Base-by-base conservation (phyloP, 305 asterid genomes). In the Fraxinus sp. region DNA sequence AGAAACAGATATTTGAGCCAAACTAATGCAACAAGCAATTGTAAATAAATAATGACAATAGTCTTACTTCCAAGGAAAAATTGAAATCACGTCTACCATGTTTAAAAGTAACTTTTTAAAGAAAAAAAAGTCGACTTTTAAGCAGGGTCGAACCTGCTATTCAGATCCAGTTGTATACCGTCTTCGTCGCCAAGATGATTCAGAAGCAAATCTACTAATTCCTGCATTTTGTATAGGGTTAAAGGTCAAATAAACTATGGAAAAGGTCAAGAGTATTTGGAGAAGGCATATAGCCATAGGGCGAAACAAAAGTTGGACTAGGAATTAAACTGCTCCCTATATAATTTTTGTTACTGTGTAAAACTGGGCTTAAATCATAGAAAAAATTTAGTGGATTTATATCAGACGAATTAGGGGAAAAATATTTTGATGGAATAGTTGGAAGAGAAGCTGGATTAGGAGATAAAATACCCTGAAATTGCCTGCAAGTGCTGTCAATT, bases 401-500 rank as follows among this genome's bases (percentile, higher is more conserved):
- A 83, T 89, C 92, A 28, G 96, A 84, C 1, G 93, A 85, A 4
- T 28, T 28, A 28, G 93, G 92, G 0, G 94, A 89, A 92, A 95
- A 95, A 79, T 93, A 88, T 16, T 83, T 92, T 0, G 98, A 83
- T 36, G 98, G 95, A 18, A 95, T 94, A 52, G 97, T 95, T 0
- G 91, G 97, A 5, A 94, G 93, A 10, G 97, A 83, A 79, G 91
- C 87, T 20, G 98, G 99, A 88, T 91, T 94, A 0, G 99, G 99
- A 0, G 99, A 95, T 41, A 95, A 78, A 52, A 95, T 94, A 39
- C 98, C 95, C 0, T 97, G 98, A 78, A 90, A 95, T 9, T 55
- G 66, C 26, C 66, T 55, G 66, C 9, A n/a, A 55, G 26, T 83
- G 87, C 89, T 81, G 28, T 93, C 92, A 4, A 90, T 68, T 16